These are phyloP conservation scores for Pisolithus thermaeus DNA, from an alignment of 1,284 basidiomycete species.

Conservation along the genomic window DNA sequence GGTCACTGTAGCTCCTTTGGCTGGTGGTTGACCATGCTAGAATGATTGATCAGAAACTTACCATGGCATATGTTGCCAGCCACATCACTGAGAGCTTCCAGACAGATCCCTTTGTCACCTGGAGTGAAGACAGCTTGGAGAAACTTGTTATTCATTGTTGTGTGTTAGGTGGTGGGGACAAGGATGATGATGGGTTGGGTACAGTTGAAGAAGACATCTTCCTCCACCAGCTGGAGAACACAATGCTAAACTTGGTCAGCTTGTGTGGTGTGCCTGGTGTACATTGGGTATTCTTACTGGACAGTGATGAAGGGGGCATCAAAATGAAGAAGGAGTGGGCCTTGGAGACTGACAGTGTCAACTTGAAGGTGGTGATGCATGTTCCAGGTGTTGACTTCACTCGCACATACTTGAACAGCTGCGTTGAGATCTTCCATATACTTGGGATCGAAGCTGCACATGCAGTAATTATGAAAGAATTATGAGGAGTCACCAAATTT, in stretches of 20 bases:
- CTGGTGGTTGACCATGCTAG: no score
- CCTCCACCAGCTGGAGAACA: no score
- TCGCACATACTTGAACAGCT: conserved; percentile 98
- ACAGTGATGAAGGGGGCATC: conserved; percentile 66
- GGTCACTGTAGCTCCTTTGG: no score
- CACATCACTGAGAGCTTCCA: no score
- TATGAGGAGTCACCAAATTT: conserved; percentile 94
- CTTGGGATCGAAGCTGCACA: conserved; percentile 97
- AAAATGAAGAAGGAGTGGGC: conserved; percentile 85
- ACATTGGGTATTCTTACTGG: no score
- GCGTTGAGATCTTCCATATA: conserved; percentile 94
- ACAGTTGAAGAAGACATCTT: conserved; percentile 81
- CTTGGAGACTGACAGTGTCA: conserved; percentile 95
- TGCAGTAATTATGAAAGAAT: conserved; percentile 84
- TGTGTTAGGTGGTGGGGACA: conserved; percentile 86
- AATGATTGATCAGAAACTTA: no score
- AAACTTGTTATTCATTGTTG: no score
- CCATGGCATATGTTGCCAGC: no score
- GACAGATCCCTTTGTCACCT: no score
- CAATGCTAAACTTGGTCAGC: no score
- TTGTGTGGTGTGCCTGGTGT: no score
- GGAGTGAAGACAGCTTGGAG: no score
- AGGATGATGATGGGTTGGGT: conserved; percentile 85
- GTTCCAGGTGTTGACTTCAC: conserved; percentile 95
- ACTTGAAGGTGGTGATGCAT: conserved; percentile 90